Percentiles rank a stretch among this genome's conserved stretches.
These are phyloP conservation scores for Rhizophagus prolifer DNA, from an alignment of 192 early-diverging fungal species.

Conservation along the genomic window DNA sequence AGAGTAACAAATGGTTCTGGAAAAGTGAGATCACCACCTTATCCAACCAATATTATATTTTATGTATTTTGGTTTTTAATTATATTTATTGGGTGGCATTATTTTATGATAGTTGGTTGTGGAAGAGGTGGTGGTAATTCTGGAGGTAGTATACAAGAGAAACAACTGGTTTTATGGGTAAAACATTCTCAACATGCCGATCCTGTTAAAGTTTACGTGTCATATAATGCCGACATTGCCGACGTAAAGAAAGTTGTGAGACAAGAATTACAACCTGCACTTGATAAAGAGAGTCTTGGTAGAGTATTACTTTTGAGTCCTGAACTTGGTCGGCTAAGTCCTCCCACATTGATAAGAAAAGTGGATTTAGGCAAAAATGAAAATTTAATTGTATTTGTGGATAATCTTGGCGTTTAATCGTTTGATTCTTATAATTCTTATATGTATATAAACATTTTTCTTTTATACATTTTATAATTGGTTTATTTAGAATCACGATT, in stretches of 20 bases:
- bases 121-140: not conserved
- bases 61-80: not conserved
- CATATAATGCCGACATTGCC: conserved; percentile 19
- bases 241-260: conserved; percentile 34
- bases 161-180: conserved; percentile 27
- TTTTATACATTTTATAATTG: not conserved
- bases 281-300: conserved; percentile 30
- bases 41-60: not conserved
- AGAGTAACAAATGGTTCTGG: not conserved
- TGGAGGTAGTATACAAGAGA: not conserved
- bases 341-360: conserved; percentile 14
- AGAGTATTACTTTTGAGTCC: conserved; percentile 29
- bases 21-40: not conserved
- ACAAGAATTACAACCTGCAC: conserved; percentile 28
- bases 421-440: too few species aligned
- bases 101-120: not conserved
- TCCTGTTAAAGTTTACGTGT: conserved; percentile 31
- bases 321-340: conserved; percentile 17
- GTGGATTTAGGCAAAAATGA: conserved; percentile 5
- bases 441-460: not conserved
- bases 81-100: not conserved
- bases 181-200: conserved; percentile 27
- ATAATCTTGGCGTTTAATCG: conserved; percentile 19
- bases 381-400: conserved; percentile 30
- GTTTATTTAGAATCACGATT: conserved; percentile 20